Evolutionary conservation across 2,329 filamentous ascomycete species (phyloP).

Genomic region (Leptographium procerum): DNA sequence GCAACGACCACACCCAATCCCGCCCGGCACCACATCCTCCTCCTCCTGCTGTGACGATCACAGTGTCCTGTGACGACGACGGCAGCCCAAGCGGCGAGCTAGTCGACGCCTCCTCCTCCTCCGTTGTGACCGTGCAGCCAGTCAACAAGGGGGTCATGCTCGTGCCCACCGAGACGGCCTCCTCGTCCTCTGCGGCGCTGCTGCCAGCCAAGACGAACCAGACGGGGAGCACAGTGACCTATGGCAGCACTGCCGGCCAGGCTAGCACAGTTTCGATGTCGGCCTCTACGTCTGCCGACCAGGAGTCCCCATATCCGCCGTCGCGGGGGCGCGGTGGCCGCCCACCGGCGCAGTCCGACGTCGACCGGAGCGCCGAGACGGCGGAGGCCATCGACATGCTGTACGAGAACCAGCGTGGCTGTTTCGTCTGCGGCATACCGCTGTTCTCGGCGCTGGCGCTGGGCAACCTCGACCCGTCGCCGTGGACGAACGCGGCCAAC

Average conservation of each 20-base stretch:
- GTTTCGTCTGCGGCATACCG: slow-evolving; percentile 77
- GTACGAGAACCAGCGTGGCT: slow-evolving; percentile 91
- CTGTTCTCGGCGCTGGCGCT: slow-evolving; percentile 83
- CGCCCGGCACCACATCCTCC: too few species aligned
- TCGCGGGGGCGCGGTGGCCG: too few species aligned
- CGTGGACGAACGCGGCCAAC: slow-evolving; percentile 69
- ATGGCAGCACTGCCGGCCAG: background rate
- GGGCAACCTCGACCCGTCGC: slow-evolving; percentile 70
- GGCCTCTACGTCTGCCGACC: too few species aligned
- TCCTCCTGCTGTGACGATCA: background rate
- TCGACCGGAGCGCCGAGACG: background rate
- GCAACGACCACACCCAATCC: too few species aligned
- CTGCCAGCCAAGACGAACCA: background rate
- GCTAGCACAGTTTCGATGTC: background rate
- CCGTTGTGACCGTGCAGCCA: background rate
- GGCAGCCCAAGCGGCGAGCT: background rate
- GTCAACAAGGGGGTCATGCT: background rate
- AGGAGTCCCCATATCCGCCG: too few species aligned
- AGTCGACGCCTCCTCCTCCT: too few species aligned
- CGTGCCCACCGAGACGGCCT: background rate
- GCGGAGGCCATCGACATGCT: slow-evolving; percentile 62
- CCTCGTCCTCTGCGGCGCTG: background rate
- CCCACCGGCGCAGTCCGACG: background rate
- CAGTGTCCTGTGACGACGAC: background rate
- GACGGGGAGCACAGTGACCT: too few species aligned